Conservation (phyloP, 805 yeast genomes). For the Candida methanosorbosa region DNA sequence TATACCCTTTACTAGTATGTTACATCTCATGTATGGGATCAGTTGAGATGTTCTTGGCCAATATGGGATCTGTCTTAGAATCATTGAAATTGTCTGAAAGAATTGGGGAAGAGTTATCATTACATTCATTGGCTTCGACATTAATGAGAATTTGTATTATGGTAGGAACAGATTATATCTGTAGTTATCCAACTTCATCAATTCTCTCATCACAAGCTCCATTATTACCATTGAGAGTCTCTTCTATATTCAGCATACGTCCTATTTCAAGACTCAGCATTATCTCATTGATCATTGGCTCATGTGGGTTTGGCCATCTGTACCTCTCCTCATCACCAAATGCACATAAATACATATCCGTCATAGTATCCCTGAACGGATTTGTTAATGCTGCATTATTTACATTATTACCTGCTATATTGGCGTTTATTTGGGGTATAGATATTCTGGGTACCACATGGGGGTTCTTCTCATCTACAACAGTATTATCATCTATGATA, state of each 20-base stretch:
- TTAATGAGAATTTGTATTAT: slow-evolving; percentile 61
- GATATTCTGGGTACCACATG: slow-evolving; percentile 87
- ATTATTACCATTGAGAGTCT: no score
- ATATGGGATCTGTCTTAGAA: slow-evolving; percentile 47
- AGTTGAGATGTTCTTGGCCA: slow-evolving; percentile 77
- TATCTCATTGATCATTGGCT: slow-evolving; percentile 13
- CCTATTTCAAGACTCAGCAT: slow-evolving; percentile 21
- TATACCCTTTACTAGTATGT: slow-evolving; percentile 57
- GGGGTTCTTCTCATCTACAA: slow-evolving; percentile 84
- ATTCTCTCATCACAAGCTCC: slow-evolving; percentile 14
- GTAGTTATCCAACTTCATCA: slow-evolving; percentile 23
- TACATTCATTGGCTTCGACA: slow-evolving; percentile 63
- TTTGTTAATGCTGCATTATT: slow-evolving; percentile 64
- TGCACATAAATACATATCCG: slow-evolving; percentile 10
- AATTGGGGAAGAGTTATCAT: slow-evolving; percentile 36
- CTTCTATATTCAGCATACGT: slow-evolving; percentile 6
- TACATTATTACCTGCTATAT: slow-evolving; percentile 78
- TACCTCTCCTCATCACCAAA: slow-evolving; percentile 20
- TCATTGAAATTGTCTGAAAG: slow-evolving; percentile 37
- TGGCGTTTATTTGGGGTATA: slow-evolving; percentile 81
- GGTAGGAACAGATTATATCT: slow-evolving; percentile 52
- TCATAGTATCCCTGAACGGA: slow-evolving; percentile 19
- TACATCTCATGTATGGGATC: slow-evolving; percentile 73
- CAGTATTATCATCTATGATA: slow-evolving; percentile 20
- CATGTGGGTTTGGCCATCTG: slow-evolving; percentile 20